Evolutionary conservation across 306 rosid genomes (phyloP), one percentile per base, ranked within the genome.

Genomic region (Echinosophora koreensis): DNA sequence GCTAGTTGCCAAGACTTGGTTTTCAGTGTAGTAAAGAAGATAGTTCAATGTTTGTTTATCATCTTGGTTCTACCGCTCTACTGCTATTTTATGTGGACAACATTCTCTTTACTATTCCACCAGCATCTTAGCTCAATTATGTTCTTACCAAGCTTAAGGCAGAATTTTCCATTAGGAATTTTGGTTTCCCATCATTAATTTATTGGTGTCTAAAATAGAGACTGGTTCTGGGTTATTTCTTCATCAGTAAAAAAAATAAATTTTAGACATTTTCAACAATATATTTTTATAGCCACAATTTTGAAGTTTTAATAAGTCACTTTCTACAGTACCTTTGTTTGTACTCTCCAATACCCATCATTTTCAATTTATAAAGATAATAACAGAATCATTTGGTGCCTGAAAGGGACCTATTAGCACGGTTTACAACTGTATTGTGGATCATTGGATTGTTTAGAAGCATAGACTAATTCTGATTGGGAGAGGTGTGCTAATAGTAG

Each of bases 391-490:
- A 61, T 34, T 67, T 2, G 14, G 41, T 67, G 3, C 52, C 15
- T 47, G 0, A 11, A 3, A 47, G 16, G 52, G 15, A 47, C n/a
- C 11, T 11, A 2, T 2, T 11, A 27, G 6, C 54, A 67, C 5
- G 22, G 50, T 37, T 32, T 5, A 16, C 42, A 32, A 32, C 66
- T 70, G 1, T 18, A n/a, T 38, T 14, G 50, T 71, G 32, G 54
- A 55, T 35, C 66, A 71, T 56, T 71, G 68, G 27, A 59, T 42
- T 28, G 7, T 9, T 13, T n/a, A 72, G 57, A 57, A 72, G 8
- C 28, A 39, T 18, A 58, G 46, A 44, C 34, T 58, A 46, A 30
- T 56, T 56, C 5, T 46, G 58, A 46, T 46, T 46, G 5, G 6
- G 5, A 39, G 22, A 38, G 38, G 77, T 55, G 66, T 38, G 22